Percentiles rank a stretch among this genome's conserved stretches.
Evolutionary conservation across 805 yeast genomes (phyloP).

Genomic region (Metschnikowia anglica): DNA sequence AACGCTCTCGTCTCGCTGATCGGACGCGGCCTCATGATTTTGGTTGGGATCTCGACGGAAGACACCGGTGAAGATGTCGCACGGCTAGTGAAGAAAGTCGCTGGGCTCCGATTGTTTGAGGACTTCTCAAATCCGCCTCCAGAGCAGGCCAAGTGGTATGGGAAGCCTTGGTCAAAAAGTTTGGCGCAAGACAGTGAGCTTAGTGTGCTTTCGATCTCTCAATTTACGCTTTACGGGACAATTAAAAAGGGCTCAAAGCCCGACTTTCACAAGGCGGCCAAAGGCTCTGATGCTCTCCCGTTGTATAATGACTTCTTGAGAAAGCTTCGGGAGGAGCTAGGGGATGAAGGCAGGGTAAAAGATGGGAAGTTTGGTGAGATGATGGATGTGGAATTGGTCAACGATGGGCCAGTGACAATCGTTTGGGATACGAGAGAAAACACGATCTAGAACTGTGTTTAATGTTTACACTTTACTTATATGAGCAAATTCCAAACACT

Average conservation of each 20-base stretch:
- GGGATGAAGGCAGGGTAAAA: slow-evolving; percentile 58
- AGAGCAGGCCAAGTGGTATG: slow-evolving; percentile 41
- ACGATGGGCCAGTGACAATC: slow-evolving; percentile 94
- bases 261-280: slow-evolving; percentile 89
- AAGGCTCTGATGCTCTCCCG: slow-evolving; percentile 57
- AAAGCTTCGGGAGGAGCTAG: slow-evolving; percentile 50
- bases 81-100: slow-evolving; percentile 64
- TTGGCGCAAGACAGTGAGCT: slow-evolving; percentile 64
- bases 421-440: slow-evolving; percentile 59
- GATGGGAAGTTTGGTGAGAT: slow-evolving; percentile 95
- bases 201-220: slow-evolving; percentile 83
- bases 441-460: neutral
- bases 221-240: slow-evolving; percentile 84
- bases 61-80: slow-evolving; percentile 76
- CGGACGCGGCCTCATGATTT: slow-evolving; percentile 67
- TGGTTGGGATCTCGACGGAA: slow-evolving; percentile 79
- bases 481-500: too few relatives aligned
- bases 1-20: slow-evolving; percentile 69
- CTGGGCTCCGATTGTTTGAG: slow-evolving; percentile 71
- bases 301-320: slow-evolving; percentile 55
- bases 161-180: slow-evolving; percentile 71
- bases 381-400: slow-evolving; percentile 89
- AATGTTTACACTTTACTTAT: neutral
- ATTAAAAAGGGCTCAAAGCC: slow-evolving; percentile 93
- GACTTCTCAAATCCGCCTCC: slow-evolving; percentile 48